Percentiles rank a stretch among this genome's conserved stretches.
Evolutionary conservation across 2,329 filamentous ascomycete genomes (phyloP).

Genomic region (Talaromyces islandicus): DNA sequence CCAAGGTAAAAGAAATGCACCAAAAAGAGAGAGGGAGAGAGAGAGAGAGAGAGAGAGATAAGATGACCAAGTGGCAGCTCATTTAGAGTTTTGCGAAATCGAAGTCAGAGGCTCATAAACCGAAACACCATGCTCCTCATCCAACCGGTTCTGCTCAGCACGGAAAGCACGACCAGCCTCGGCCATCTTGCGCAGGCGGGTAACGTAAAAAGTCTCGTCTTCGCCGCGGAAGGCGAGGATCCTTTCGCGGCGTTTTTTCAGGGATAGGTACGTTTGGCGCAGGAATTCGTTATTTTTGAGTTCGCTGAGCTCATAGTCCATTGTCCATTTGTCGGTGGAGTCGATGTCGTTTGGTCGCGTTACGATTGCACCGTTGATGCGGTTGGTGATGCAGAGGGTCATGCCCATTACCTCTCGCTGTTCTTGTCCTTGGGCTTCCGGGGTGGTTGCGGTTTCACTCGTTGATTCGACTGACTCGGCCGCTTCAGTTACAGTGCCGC

Average conservation of each 20-base stretch:
- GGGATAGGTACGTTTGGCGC: constrained; percentile 47
- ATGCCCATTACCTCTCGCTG: constrained; percentile 54
- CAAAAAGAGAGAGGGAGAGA: no score
- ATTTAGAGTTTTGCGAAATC: neutral
- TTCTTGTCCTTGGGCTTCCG: constrained; percentile 5
- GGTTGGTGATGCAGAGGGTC: constrained; percentile 66
- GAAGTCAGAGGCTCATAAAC: constrained; percentile 13
- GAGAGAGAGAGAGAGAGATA: no score
- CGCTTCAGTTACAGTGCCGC: neutral
- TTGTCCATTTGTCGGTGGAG: constrained; percentile 53
- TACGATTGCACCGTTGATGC: constrained; percentile 61
- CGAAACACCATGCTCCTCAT: constrained; percentile 38
- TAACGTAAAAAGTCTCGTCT: constrained; percentile 41
- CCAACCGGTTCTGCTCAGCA: constrained; percentile 46
- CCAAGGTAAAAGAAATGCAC: no score
- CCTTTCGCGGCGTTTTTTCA: constrained; percentile 52
- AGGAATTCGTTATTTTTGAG: constrained; percentile 42
- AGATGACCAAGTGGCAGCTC: no score
- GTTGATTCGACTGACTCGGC: neutral
- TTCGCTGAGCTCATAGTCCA: constrained; percentile 74
- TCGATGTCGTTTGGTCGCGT: constrained; percentile 52
- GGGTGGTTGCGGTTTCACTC: neutral
- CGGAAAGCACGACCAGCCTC: constrained; percentile 56
- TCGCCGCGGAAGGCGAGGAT: constrained; percentile 32
- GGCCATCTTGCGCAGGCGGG: constrained; percentile 37